These are phyloP conservation scores for Colletotrichum musicola DNA, from an alignment of 2,329 filamentous ascomycete genomes.

Conservation along the genomic window DNA sequence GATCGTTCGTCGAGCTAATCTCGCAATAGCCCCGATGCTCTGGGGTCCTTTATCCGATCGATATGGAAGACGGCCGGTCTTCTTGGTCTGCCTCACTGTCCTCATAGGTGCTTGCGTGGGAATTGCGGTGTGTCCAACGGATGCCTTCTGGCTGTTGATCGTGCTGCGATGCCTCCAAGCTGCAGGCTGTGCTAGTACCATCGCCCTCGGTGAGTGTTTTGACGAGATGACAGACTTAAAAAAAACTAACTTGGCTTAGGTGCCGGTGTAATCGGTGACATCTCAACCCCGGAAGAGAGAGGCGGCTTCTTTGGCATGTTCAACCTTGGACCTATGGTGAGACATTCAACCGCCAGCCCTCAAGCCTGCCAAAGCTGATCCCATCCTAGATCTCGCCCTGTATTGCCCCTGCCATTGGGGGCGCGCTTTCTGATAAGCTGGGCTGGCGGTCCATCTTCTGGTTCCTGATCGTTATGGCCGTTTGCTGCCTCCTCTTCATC, in stretches of 20 bases:
- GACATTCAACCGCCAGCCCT: neutral
- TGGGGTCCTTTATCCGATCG: slow-evolving; percentile 52
- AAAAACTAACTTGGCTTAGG: slow-evolving; percentile 31
- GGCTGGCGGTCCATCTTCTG: slow-evolving; percentile 67
- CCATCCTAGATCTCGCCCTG: slow-evolving; percentile 54
- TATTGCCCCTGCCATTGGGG: slow-evolving; percentile 64
- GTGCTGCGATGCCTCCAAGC: slow-evolving; percentile 48
- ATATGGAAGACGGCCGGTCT: slow-evolving; percentile 48
- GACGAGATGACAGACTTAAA: fast-evolving
- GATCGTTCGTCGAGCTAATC: too few species aligned
- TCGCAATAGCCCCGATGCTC: slow-evolving; percentile 45
- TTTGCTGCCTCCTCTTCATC: slow-evolving; percentile 51
- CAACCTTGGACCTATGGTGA: slow-evolving; percentile 49
- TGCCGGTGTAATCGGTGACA: slow-evolving; percentile 50
- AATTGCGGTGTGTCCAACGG: slow-evolving; percentile 47
- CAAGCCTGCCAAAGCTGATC: neutral
- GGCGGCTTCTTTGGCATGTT: slow-evolving; percentile 51
- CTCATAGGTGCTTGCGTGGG: slow-evolving; percentile 49
- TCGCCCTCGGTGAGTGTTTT: slow-evolving; percentile 42
- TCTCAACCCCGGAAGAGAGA: slow-evolving; percentile 47
- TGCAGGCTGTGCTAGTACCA: slow-evolving; percentile 50
- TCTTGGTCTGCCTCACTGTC: slow-evolving; percentile 47
- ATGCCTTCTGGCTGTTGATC: slow-evolving; percentile 49
- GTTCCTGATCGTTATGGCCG: slow-evolving; percentile 63
- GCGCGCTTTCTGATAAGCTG: slow-evolving; percentile 58